Percentiles rank a stretch among this genome's conserved stretches.
Conservation (phyloP, 2,329 filamentous ascomycete species). For the Didymosphaeria variabile region DNA sequence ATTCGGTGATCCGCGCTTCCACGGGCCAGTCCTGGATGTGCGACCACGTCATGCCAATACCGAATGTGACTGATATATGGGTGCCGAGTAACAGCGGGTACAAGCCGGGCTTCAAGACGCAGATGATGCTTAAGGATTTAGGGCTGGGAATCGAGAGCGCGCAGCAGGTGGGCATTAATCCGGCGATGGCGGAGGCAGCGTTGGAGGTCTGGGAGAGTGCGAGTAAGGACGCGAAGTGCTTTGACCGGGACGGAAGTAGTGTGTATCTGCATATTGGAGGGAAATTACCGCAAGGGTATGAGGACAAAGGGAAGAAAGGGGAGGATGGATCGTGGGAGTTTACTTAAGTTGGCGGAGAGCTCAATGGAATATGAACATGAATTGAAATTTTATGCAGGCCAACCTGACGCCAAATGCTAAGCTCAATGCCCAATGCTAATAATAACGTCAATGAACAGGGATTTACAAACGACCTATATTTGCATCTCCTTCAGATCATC, state of each 20-base stretch:
- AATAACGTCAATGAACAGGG: constrained; percentile 6
- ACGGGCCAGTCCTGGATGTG: constrained; percentile 48
- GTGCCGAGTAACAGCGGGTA: constrained; percentile 46
- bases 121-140: constrained; percentile 49
- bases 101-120: constrained; percentile 44
- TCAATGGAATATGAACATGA: not conserved
- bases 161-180: constrained; percentile 35
- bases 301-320: constrained; percentile 34
- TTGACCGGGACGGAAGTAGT: constrained; percentile 42
- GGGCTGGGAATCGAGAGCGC: constrained; percentile 40
- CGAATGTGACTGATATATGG: constrained; percentile 41
- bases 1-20: constrained; percentile 40
- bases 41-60: constrained; percentile 45
- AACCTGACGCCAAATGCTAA: constrained; percentile 22
- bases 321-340: constrained; percentile 40
- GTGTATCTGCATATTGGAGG: constrained; percentile 44
- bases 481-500: constrained; percentile 82
- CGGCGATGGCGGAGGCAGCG: constrained; percentile 41
- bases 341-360: constrained; percentile 9
- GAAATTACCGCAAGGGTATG: constrained; percentile 34
- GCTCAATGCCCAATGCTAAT: constrained; percentile 19
- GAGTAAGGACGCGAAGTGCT: constrained; percentile 33
- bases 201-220: constrained; percentile 38
- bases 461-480: constrained; percentile 26
- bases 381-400: not conserved